Evolutionary conservation across 805 yeast genomes (phyloP).

Genomic region (Cyberlindnera bimundalis): DNA sequence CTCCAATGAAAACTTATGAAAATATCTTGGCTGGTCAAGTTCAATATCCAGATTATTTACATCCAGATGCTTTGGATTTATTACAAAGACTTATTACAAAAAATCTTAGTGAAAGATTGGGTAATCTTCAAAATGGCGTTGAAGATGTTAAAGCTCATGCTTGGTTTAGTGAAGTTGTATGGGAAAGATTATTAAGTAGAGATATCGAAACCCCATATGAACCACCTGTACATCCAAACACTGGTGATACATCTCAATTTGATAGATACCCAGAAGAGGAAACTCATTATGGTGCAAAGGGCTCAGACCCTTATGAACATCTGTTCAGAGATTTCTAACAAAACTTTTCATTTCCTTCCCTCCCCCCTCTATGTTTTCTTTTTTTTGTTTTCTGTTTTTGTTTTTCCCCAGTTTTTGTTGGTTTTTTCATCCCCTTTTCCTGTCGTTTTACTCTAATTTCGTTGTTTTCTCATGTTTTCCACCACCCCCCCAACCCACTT

Average conservation of each 20-base stretch:
- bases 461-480: background rate
- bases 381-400: background rate
- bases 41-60: slow-evolving; percentile 71
- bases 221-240: slow-evolving; percentile 67
- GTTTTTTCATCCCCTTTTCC: background rate
- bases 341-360: no score
- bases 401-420: background rate
- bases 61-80: slow-evolving; percentile 74
- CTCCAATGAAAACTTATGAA: slow-evolving; percentile 93
- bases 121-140: slow-evolving; percentile 82
- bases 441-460: background rate
- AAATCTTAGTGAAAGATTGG: slow-evolving; percentile 79
- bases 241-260: slow-evolving; percentile 85
- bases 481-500: no score
- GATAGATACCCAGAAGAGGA: slow-evolving; percentile 84
- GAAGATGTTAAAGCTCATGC: slow-evolving; percentile 83
- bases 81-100: slow-evolving; percentile 71
- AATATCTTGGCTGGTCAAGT: slow-evolving; percentile 81
- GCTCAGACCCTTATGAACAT: slow-evolving; percentile 69
- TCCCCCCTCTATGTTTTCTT: background rate
- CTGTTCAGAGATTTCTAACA: slow-evolving; percentile 54
- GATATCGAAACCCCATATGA: slow-evolving; percentile 95
- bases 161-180: slow-evolving; percentile 90
- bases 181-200: slow-evolving; percentile 83
- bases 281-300: slow-evolving; percentile 74